Percentiles rank a stretch among this genome's conserved stretches.
phyloP scores from a whole-genome alignment of 306 rosid genomes.

The Lathyrus aphaca region DNA sequence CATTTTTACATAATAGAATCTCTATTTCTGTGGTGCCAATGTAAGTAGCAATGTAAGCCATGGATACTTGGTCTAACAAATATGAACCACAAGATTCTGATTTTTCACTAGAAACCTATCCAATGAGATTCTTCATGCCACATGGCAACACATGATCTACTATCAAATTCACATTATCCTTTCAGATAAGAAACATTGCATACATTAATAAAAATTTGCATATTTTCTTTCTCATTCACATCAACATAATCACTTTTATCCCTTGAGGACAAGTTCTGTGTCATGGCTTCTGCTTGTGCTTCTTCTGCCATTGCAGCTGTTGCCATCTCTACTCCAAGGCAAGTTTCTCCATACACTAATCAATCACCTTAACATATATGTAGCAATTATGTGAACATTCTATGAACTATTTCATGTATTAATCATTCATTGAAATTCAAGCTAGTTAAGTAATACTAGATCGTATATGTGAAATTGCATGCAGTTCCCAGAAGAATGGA shows the following conservation, averaged over 20 bases:
- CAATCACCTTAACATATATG: not conserved
- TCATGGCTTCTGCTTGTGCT: constrained; percentile 49
- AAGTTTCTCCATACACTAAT: constrained; percentile 18
- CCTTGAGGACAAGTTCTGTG: not conserved
- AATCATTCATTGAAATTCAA: constrained; percentile 3
- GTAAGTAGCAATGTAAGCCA: constrained; percentile 29
- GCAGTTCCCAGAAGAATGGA: constrained; percentile 51
- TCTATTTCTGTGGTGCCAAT: constrained; percentile 3
- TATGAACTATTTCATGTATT: not conserved
- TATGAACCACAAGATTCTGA: constrained; percentile 44
- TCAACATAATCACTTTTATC: constrained; percentile 18
- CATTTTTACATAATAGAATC: constrained; percentile 24
- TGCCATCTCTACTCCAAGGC: constrained; percentile 51
- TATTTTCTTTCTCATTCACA: constrained; percentile 18
- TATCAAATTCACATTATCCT: constrained; percentile 39
- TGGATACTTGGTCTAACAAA: constrained; percentile 15
- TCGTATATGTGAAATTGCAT: constrained; percentile 2
- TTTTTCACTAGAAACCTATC: constrained; percentile 41
- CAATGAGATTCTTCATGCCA: constrained; percentile 41
- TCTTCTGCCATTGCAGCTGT: constrained; percentile 48
- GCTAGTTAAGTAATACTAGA: not conserved
- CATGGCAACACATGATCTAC: constrained; percentile 35
- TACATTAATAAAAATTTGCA: constrained; percentile 38
- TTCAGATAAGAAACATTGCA: constrained; percentile 36
- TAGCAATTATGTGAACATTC: not conserved